Evolutionary conservation across 2,329 filamentous ascomycete genomes (phyloP).

Genomic region (Scytalidium lignicola): DNA sequence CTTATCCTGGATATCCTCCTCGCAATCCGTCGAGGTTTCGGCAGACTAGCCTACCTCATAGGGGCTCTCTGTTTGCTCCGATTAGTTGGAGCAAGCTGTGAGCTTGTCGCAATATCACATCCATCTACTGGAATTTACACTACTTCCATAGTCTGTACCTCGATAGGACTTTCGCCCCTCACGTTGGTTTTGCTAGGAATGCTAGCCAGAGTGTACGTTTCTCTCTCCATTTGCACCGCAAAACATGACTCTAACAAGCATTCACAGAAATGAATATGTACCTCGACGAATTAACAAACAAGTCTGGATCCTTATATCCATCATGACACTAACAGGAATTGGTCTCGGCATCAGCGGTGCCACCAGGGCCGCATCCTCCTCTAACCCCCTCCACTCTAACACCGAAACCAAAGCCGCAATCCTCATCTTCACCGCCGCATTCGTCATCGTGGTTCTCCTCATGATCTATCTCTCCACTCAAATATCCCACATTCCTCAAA

Average conservation of each 20-base stretch:
- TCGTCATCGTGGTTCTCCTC: neutral
- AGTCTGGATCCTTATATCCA: neutral
- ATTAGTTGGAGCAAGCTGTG: slow-evolving; percentile 3
- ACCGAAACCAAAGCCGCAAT: slow-evolving; percentile 1
- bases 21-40: neutral
- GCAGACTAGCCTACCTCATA: neutral
- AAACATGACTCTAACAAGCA: neutral
- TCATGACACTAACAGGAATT: neutral
- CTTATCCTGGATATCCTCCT: neutral
- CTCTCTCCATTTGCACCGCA: neutral
- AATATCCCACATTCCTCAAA: neutral
- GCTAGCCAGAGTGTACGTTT: slow-evolving; percentile 7
- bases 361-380: neutral
- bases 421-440: slow-evolving; percentile 1
- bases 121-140: slow-evolving; percentile 2
- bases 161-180: slow-evolving; percentile 5
- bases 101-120: slow-evolving; percentile 1
- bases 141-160: slow-evolving; percentile 4
- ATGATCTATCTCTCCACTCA: neutral
- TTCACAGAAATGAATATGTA: neutral
- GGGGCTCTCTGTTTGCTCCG: slow-evolving; percentile 6
- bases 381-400: neutral
- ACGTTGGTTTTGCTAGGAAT: slow-evolving; percentile 6
- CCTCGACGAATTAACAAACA: neutral
- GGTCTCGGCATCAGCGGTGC: slow-evolving; percentile 4